phyloP scores from a whole-genome alignment of 129 eudicot species.

The Pittosporum tobira region DNA sequence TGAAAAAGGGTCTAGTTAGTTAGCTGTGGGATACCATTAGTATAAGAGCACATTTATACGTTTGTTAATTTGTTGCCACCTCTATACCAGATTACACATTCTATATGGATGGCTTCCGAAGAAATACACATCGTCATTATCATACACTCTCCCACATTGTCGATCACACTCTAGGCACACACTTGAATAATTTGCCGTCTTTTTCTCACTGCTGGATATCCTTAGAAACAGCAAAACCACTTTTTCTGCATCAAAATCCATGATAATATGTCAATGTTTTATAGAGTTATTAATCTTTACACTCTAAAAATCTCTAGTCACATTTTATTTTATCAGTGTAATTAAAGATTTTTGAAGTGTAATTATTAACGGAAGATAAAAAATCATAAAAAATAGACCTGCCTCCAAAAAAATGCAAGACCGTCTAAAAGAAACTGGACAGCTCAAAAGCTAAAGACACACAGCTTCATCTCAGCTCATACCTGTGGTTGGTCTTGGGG shows the following conservation, averaged over 20 bases:
- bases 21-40: neutral
- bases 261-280: no score
- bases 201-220: neutral
- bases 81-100: neutral
- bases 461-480: no score
- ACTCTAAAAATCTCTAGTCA: no score
- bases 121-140: neutral
- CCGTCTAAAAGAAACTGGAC: no score
- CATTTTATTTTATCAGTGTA: no score
- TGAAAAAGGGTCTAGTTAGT: neutral
- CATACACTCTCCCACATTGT: neutral
- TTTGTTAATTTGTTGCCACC: no score
- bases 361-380: no score
- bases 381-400: no score
- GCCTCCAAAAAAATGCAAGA: no score
- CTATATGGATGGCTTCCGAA: neutral
- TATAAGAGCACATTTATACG: neutral
- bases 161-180: no score
- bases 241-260: constrained; percentile 5
- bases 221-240: constrained; percentile 2
- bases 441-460: neutral
- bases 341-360: no score
- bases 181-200: neutral
- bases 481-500: constrained; percentile 28
- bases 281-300: no score